Evolutionary conservation across 2,329 filamentous ascomycete genomes (phyloP).

Genomic region (Colletotrichum nymphaeae): DNA sequence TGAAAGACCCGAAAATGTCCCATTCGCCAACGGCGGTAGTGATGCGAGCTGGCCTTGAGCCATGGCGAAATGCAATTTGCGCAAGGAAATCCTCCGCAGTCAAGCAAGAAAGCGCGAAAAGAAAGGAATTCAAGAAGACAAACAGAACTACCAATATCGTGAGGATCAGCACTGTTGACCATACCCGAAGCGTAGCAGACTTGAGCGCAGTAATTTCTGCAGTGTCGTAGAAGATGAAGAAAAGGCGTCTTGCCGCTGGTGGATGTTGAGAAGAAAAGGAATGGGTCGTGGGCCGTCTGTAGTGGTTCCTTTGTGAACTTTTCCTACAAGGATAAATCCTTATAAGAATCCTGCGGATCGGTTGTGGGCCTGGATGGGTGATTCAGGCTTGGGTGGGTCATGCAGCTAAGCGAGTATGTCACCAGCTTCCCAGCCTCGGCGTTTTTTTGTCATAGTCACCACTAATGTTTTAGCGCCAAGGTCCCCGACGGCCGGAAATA

Average conservation of each 20-base stretch:
- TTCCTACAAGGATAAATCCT: constrained; percentile 8
- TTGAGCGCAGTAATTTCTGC: neutral
- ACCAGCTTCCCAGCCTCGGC: neutral
- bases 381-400: neutral
- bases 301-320: neutral
- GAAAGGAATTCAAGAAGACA: constrained; percentile 7
- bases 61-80: constrained; percentile 25
- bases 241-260: constrained; percentile 5
- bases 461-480: neutral
- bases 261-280: neutral
- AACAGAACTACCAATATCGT: constrained; percentile 6
- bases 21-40: constrained; percentile 37
- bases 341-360: neutral
- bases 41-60: constrained; percentile 33
- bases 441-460: neutral
- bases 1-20: constrained; percentile 44
- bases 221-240: constrained; percentile 5
- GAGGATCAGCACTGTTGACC: neutral
- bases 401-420: constrained; percentile 6
- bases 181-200: neutral
- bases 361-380: neutral
- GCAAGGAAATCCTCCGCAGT: constrained; percentile 7
- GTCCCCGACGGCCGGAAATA: neutral
- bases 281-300: neutral
- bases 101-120: constrained; percentile 23